A percentile compares a stretch with the other conserved stretches of the same genome.
These are phyloP conservation scores for Dalbergia oliveri DNA, from an alignment of 306 rosid genomes.

Conservation along the genomic window DNA sequence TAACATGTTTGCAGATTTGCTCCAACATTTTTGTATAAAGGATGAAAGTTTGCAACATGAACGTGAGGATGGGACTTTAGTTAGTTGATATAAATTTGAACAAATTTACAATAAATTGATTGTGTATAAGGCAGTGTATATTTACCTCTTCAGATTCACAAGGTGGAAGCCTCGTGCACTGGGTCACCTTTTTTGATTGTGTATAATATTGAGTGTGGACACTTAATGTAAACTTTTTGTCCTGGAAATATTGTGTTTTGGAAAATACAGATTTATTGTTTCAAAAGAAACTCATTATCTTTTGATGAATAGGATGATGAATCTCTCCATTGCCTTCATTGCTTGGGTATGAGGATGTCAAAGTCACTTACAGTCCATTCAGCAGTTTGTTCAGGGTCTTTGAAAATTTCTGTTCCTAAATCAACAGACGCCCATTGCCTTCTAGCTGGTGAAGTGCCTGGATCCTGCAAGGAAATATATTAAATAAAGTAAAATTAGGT, in stretches of 20 bases:
- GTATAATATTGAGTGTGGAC: background rate
- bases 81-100: background rate
- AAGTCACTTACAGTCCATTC: constrained; percentile 43
- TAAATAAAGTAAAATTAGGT: background rate
- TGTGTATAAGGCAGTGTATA: background rate
- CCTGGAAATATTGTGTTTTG: background rate
- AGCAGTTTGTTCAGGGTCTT: constrained; percentile 40
- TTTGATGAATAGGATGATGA: constrained; percentile 27
- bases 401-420: constrained; percentile 48
- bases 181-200: background rate
- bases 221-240: background rate
- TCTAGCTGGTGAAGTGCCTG: constrained; percentile 34
- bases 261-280: background rate
- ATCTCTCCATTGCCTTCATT: background rate
- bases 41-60: background rate
- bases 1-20: background rate
- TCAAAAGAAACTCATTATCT: constrained; percentile 13
- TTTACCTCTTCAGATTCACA: too few species aligned
- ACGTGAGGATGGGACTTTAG: background rate
- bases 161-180: too few species aligned
- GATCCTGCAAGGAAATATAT: constrained; percentile 35
- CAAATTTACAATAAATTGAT: background rate
- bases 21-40: background rate
- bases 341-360: constrained; percentile 37
- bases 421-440: constrained; percentile 42